Conservation (phyloP, 495 filamentous ascomycete species). For the Penicillium soppii region DNA sequence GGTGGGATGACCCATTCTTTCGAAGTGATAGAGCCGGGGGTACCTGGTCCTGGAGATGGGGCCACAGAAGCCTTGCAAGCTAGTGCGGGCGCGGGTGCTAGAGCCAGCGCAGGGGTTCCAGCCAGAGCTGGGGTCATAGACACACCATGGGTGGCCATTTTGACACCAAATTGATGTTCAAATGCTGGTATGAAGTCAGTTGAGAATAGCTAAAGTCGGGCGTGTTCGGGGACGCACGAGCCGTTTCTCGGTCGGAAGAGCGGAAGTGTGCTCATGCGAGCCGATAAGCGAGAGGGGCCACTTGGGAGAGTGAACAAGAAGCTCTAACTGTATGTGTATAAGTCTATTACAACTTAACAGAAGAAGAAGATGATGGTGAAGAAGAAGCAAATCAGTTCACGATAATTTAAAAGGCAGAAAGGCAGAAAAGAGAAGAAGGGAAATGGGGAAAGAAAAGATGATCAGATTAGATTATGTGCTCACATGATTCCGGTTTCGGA, state of each 20-base stretch:
- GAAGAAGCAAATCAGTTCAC: too few relatives aligned
- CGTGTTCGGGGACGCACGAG: conserved; percentile 29
- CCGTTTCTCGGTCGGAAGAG: conserved; percentile 40
- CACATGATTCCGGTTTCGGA: conserved; percentile 36
- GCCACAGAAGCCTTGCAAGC: conserved; percentile 37
- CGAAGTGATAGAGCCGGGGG: conserved; percentile 56
- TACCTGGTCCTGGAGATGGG: conserved; percentile 43
- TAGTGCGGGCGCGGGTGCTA: conserved; percentile 36
- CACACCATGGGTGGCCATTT: conserved; percentile 38
- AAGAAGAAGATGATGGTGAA: too few relatives aligned
- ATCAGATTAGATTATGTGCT: conserved; percentile 47
- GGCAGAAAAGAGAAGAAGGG: conserved; percentile 16
- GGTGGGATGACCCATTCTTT: conserved; percentile 90
- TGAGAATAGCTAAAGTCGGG: conserved; percentile 20
- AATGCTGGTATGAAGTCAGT: conserved; percentile 19
- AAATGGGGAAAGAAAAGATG: conserved; percentile 29
- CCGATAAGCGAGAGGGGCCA: conserved; percentile 32
- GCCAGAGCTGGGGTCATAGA: conserved; percentile 33
- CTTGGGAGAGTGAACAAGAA: conserved; percentile 1
- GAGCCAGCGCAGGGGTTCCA: conserved; percentile 27
- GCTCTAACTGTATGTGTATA: background rate
- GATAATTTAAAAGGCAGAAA: background rate
- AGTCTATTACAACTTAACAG: too few relatives aligned
- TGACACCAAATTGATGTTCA: conserved; percentile 19
- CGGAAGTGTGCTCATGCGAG: conserved; percentile 41